Evolutionary conservation across 2,329 filamentous ascomycete species (phyloP).

Genomic region (Fusarium sp.): DNA sequence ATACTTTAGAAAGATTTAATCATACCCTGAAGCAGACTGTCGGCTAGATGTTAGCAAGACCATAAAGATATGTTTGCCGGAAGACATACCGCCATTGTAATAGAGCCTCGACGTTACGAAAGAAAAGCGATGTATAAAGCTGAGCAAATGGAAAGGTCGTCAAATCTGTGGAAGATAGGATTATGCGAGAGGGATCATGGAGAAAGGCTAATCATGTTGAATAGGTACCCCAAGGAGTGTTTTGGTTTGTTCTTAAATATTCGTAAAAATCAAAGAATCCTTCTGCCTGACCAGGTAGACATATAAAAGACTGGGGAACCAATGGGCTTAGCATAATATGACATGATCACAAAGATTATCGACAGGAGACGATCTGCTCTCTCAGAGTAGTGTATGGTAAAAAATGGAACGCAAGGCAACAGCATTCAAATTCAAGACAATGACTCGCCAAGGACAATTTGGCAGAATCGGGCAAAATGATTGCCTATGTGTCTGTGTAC

Average conservation of each 20-base stretch:
- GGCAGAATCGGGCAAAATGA: too few relatives aligned
- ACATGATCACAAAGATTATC: neutral
- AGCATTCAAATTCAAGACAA: neutral
- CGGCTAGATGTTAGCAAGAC: neutral
- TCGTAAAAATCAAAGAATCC: accelerated
- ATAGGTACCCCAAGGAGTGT: accelerated
- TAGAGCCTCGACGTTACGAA: neutral
- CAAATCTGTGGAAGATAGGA: neutral
- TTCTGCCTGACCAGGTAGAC: slow-evolving; percentile 23
- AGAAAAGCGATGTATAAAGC: neutral
- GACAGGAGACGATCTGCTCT: neutral
- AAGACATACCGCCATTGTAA: slow-evolving; percentile 9
- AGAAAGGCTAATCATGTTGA: accelerated
- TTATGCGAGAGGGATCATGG: neutral
- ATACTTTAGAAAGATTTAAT: neutral
- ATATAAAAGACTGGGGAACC: neutral
- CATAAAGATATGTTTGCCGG: accelerated
- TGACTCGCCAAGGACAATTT: neutral
- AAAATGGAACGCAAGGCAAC: slow-evolving; percentile 1
- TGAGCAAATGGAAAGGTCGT: neutral
- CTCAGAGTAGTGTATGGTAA: neutral
- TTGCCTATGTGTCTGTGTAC: neutral
- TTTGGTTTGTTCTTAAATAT: neutral
- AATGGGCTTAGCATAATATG: neutral
- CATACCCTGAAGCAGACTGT: slow-evolving; percentile 23